Evolutionary conservation across 768 basidiomycete species (phyloP), one percentile per base, ranked within the genome.

Genomic region (Lactifluus rugatus): DNA sequence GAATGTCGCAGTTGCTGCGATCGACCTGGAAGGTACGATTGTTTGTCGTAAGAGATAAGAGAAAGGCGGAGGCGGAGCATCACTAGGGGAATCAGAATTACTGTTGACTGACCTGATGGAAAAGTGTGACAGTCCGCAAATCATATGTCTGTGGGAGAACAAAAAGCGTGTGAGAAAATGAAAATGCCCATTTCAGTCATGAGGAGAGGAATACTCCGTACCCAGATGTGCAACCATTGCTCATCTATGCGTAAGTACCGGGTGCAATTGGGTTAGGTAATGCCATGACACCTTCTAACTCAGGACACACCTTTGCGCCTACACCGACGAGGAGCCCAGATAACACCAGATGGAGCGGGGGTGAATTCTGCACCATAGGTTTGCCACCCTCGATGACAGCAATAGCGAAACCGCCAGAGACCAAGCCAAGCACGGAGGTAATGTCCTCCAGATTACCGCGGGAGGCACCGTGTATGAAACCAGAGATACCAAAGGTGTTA

Each of bases 221-320:
- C 81, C 82, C 83, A 17, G 83, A 84, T 11, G 83, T 84, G 66
- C 83, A 85, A 23, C 83, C 83, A 57, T 81, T 82, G 16, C 77
- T 73, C 52, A 84, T 66, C 82, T 78, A 39, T 41, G 36, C 21
- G 11, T 16, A 23, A 28, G 31, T 21, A 28, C 8, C 8, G 45
- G 44, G 6, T 34, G 34, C 34, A 34, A 34, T 34, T 34, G 32
- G 48, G 45, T 53, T 7, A 28, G 37, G 32, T 13, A 21, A 42
- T 19, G 32, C 17, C 21, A 34, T 28, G 41, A 45, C 26, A 32
- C n/a, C 2, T 21, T 4, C 9, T 9, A 31, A 31, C 11, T 39
- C 3, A 0, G 16, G 2, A 47, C 63, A n/a, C 10, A 64, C 63
- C 48, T 64, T 83, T 8, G 81, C 75, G 16, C 83, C 83, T 0